Conservation (phyloP, 257 asterid genomes). For the Fraxinus quadrangulata region DNA sequence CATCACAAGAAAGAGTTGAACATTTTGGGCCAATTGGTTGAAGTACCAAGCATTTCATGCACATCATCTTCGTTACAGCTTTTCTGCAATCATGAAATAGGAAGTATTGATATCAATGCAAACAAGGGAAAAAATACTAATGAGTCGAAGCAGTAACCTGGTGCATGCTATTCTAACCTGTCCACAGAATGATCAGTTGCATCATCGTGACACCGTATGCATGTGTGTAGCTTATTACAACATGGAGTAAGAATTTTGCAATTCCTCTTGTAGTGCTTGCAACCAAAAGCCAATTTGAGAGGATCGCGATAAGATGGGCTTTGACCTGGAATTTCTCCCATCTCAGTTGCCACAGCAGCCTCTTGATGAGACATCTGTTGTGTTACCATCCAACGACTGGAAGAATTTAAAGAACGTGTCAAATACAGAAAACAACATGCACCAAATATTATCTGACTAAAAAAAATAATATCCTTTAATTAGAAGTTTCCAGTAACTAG, state of each 20-base stretch:
- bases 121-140: conserved; percentile 7
- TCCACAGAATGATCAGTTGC: conserved; percentile 68
- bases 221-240: conserved; percentile 74
- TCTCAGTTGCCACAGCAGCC: conserved; percentile 33
- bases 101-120: conserved; percentile 24
- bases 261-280: conserved; percentile 80
- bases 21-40: conserved; percentile 69
- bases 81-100: conserved; percentile 54
- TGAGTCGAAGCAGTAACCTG: conserved; percentile 20
- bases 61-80: conserved; percentile 71
- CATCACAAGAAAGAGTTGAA: conserved; percentile 49
- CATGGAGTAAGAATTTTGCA: conserved; percentile 78
- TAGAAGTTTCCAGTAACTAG: conserved; percentile 11
- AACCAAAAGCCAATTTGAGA: conserved; percentile 55
- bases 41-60: conserved; percentile 79
- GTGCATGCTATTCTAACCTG: conserved; percentile 54
- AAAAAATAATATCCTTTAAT: conserved; percentile 10
- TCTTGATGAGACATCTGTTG: conserved; percentile 49
- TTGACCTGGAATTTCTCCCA: conserved; percentile 62
- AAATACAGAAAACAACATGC: conserved; percentile 21
- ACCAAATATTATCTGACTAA: conserved; percentile 19
- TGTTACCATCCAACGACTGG: conserved; percentile 68
- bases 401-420: conserved; percentile 23
- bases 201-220: conserved; percentile 93
- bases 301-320: conserved; percentile 63